Base-by-base conservation (phyloP, 345 rosid species). In the Erysimum cheiranthoides region DNA sequence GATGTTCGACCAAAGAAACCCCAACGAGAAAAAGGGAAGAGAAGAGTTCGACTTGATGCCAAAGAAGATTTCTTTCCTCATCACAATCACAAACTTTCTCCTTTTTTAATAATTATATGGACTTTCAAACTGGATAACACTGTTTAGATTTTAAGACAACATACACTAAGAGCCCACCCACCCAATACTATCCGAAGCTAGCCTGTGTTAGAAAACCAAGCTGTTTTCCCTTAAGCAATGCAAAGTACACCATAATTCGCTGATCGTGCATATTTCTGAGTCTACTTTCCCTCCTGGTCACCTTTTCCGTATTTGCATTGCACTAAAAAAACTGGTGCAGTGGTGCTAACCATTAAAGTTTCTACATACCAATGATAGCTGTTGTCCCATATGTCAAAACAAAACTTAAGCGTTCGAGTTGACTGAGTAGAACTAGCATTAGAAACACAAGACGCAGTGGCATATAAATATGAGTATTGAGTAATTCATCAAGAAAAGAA, bases 111-210 rank as follows among this genome's bases (percentile, higher is more conserved):
- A 21, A 21, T 61, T 34, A 3, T 61, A 6, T 39, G 49, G 11
- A 32, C 30, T 46, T 64, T 10, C 2, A 10, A 10, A 31, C 28
- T 32, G 30, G 16, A 10, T 47, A 10, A 51, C 25, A 36, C 25
- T 35, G n/a, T 46, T 17, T 12, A 52, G 17, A 10, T 0, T 46
- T 13, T 14, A 52, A 13, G 25, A 36, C 18, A 34, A 66, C 13
- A 50, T 13, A 67, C 36, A 36, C 25, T 52, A 68, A 14, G 25
- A 35, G 35, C 71, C 58, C 34, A 67, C n/a, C 73, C 50, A 39
- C 62, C 38, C 73, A 28, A 4, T 39, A 40, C 52, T 27, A 39
- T 28, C n/a, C 30, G 28, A 54, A 53, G 28, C 73, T 39, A 68
- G 53, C 30, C 12, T 30, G 63, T 69, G 40, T 42, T 40, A 28